phyloP scores from a whole-genome alignment of 169 alveolate species.

The Eimeria acervulina region DNA sequence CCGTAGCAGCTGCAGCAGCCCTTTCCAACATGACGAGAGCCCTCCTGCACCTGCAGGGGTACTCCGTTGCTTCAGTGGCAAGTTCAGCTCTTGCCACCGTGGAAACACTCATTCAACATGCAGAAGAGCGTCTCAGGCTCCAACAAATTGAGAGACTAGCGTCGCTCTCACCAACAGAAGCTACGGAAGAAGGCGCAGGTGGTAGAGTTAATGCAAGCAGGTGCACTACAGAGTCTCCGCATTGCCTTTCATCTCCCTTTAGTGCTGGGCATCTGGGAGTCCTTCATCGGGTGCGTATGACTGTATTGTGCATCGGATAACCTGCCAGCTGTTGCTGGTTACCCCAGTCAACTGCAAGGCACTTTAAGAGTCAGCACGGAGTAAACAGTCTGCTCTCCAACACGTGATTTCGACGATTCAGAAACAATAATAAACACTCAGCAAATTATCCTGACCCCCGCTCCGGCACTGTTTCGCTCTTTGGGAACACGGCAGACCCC shows the following conservation, averaged over 20 bases:
- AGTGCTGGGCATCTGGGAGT: not conserved
- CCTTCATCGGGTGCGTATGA: conserved; percentile 23
- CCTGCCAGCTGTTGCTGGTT: too few species aligned
- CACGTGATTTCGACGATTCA: not conserved
- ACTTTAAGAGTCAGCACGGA: not conserved
- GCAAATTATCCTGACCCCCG: not conserved
- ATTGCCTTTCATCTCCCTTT: not conserved
- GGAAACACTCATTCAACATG: conserved; percentile 42
- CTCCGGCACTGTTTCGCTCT: not conserved
- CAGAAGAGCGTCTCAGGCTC: not conserved
- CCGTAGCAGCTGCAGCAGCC: conserved; percentile 70
- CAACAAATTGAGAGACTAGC: not conserved
- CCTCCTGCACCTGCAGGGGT: conserved; percentile 14
- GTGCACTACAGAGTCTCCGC: not conserved
- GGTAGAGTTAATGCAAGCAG: not conserved
- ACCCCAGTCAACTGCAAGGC: not conserved
- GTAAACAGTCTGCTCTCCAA: not conserved
- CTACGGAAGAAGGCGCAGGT: not conserved
- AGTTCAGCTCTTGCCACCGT: not conserved
- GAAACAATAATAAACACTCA: not conserved
- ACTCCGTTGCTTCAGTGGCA: not conserved
- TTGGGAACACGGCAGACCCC: not conserved
- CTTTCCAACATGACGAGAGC: conserved; percentile 24
- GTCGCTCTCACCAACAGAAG: not conserved
- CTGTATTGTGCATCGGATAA: not conserved